Evolutionary conservation across 1,139 yeast species (phyloP).

Genomic region (Petasospora fabianii): DNA sequence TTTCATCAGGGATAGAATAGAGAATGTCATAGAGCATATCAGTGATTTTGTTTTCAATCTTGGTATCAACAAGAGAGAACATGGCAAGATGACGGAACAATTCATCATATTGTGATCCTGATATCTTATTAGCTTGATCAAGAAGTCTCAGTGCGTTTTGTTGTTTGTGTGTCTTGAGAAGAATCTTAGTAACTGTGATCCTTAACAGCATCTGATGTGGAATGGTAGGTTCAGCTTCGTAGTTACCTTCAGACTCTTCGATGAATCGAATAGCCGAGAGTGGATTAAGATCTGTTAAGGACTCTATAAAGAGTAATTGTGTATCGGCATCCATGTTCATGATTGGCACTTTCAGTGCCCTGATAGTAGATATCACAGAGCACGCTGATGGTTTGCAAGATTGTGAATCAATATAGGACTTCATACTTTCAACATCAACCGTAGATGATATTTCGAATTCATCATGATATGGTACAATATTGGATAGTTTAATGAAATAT

Average conservation of each 20-base stretch:
- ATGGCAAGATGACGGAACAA: slow-evolving; percentile 16
- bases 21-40: slow-evolving; percentile 9
- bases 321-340: slow-evolving; percentile 14
- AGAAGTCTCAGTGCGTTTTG: slow-evolving; percentile 9
- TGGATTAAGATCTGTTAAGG: slow-evolving; percentile 19
- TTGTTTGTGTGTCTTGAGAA: slow-evolving; percentile 22
- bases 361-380: slow-evolving; percentile 14
- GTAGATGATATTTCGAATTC: slow-evolving; percentile 2
- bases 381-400: slow-evolving; percentile 15
- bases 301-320: slow-evolving; percentile 21
- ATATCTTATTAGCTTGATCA: neutral
- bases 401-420: slow-evolving; percentile 16
- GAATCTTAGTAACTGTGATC: slow-evolving; percentile 16
- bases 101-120: slow-evolving; percentile 9
- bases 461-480: slow-evolving; percentile 24
- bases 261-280: slow-evolving; percentile 1
- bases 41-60: slow-evolving; percentile 8
- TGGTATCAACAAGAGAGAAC: slow-evolving; percentile 15
- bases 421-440: slow-evolving; percentile 12
- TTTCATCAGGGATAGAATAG: slow-evolving; percentile 3
- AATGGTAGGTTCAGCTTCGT: slow-evolving; percentile 11
- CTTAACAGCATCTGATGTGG: slow-evolving; percentile 13
- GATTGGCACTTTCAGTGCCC: slow-evolving; percentile 12
- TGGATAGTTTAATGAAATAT: slow-evolving; percentile 21
- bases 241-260: slow-evolving; percentile 9